phyloP scores from a whole-genome alignment of 2,329 filamentous ascomycete species.

The Zarea fungicola region DNA sequence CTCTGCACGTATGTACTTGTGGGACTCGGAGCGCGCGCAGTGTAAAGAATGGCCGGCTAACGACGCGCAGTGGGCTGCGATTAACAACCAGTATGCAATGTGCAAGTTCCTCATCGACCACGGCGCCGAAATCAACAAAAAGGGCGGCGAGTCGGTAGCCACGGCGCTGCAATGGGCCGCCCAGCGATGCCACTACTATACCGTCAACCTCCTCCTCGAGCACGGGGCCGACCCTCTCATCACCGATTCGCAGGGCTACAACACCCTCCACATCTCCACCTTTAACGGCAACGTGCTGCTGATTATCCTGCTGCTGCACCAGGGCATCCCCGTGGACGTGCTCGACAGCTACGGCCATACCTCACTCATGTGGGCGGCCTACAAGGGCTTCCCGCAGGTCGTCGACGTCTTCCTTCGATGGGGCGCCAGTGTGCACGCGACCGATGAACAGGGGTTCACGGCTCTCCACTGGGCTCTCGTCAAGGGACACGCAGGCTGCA shows the following conservation, averaged over 20 bases:
- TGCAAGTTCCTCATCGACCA: constrained; percentile 86
- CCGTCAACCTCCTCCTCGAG: constrained; percentile 85
- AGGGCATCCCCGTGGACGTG: constrained; percentile 91
- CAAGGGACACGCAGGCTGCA: constrained; percentile 82
- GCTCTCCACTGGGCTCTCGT: constrained; percentile 95
- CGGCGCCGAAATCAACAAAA: constrained; percentile 88
- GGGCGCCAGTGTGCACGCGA: constrained; percentile 89
- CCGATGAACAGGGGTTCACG: constrained; percentile 89
- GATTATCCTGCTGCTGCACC: constrained; percentile 83
- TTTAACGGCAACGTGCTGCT: constrained; percentile 95
- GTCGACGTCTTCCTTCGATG: constrained; percentile 90
- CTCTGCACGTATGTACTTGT: constrained; percentile 69
- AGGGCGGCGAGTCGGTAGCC: constrained; percentile 90
- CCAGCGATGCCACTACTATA: constrained; percentile 93
- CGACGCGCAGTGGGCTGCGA: constrained; percentile 79
- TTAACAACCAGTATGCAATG: constrained; percentile 97
- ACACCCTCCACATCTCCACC: constrained; percentile 92
- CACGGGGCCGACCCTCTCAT: constrained; percentile 89
- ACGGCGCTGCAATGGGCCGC: constrained; percentile 96
- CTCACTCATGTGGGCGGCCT: constrained; percentile 96
- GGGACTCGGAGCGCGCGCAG: background rate
- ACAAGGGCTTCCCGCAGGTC: constrained; percentile 90
- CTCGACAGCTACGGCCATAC: constrained; percentile 88
- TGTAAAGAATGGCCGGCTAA: constrained; percentile 12
- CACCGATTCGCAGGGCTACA: constrained; percentile 93